Base-by-base conservation (phyloP, 371 early-diverging fungal genomes). In the Mortierella sp. region DNA sequence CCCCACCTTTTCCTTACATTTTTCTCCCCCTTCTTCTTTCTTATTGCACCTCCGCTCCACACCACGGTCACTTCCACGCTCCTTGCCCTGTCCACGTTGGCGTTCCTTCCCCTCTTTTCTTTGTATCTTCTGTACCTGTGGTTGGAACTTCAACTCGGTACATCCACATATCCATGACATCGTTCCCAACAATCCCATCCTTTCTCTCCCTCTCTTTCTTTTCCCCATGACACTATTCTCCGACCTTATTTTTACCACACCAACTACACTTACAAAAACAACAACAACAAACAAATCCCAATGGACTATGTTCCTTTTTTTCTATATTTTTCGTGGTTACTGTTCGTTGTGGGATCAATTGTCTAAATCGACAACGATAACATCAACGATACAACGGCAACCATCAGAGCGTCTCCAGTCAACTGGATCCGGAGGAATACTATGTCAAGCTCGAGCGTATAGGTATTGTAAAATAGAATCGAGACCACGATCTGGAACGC, bases 341-440 rank as follows among this genome's bases (percentile, higher is more conserved):
- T 55, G 6, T 9, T 61, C 61, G 2, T 34, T 61, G 37, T 10
- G 19, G 39, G 19, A 34, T 61, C 61, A 8, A 37, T 61, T 19
- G 61, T 34, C 22, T 61, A 34, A 22, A 9, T 39, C 11, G 29
- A 26, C 47, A 47, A 47, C 47, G 1, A 47, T 22, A 52, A 52
- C n/a, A n/a, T 26, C n/a, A 7, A 47, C 13, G 39, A 31, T 7
- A 29, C 22, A 14, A 39, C 26, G 16, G 10, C 29, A 58, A 64
- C 2, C 19, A 16, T 26, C 39, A 79, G 79, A 79, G 79, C 68
- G 65, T 71, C 16, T 74, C 77, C 31, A 72, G 68, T 70, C 79
- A 76, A 43, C 68, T 85, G 65, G 87, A 87, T 73, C 79, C 79
- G 47, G 85, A 86, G 55, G 86, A 84, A 41, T 75, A 77, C 47